Percentiles rank a stretch among this genome's conserved stretches.
Conservation (phyloP, 2,329 filamentous ascomycete genomes). For the Calycina herbarum region DNA sequence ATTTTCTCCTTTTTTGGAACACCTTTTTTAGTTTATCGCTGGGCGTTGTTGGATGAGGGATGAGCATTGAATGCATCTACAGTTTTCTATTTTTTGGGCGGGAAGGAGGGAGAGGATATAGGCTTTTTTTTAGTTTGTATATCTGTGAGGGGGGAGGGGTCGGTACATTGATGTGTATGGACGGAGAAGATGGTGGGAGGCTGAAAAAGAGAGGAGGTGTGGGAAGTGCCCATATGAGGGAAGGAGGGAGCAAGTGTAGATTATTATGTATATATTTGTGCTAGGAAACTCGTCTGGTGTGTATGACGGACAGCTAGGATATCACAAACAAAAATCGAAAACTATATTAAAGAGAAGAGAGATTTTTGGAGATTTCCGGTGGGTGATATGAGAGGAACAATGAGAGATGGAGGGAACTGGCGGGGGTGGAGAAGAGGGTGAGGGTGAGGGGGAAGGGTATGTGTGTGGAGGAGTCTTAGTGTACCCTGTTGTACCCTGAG, state of each 20-base stretch:
- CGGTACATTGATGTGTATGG: background rate
- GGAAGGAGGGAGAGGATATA: too few relatives aligned
- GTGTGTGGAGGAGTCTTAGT: too few relatives aligned
- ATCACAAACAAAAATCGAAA: background rate
- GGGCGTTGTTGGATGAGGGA: slow-evolving; percentile 4
- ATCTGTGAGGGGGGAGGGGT: background rate
- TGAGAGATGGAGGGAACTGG: too few relatives aligned
- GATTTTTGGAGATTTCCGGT: background rate
- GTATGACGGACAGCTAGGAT: background rate
- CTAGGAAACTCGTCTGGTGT: background rate
- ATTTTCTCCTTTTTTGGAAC: too few relatives aligned
- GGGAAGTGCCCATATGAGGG: background rate
- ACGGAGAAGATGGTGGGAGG: background rate
- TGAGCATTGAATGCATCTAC: too few relatives aligned
- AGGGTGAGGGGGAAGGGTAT: too few relatives aligned
- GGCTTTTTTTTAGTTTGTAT: background rate
- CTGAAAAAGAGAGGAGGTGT: background rate
- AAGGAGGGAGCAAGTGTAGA: background rate
- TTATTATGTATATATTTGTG: slow-evolving; percentile 4
- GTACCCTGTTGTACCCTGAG: too few relatives aligned
- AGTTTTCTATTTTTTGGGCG: too few relatives aligned
- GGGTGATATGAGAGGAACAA: too few relatives aligned
- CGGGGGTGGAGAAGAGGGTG: too few relatives aligned
- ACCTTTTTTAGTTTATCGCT: too few relatives aligned
- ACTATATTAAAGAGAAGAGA: background rate